phyloP scores from a whole-genome alignment of 805 yeast genomes.

The Candida morakotiae region DNA sequence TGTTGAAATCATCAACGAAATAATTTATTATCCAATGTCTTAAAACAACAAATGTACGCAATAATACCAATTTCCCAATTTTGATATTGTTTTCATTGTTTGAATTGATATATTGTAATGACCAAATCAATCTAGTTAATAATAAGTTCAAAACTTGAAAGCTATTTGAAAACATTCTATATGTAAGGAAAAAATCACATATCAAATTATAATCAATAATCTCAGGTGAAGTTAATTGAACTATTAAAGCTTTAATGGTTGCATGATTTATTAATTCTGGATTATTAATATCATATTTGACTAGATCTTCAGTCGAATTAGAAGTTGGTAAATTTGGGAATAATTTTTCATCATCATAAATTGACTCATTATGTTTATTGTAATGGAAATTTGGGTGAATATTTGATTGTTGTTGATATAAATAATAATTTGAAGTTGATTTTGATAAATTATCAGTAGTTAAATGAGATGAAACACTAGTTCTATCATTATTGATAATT shows the following conservation, averaged over 20 bases:
- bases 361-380: conserved; percentile 33
- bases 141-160: conserved; percentile 56
- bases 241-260: conserved; percentile 45
- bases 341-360: conserved; percentile 32
- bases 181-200: conserved; percentile 84
- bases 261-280: conserved; percentile 33
- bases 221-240: conserved; percentile 67
- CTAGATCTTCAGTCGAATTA: conserved; percentile 15
- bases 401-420: conserved; percentile 8
- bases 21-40: conserved; percentile 90
- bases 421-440: conserved; percentile 7
- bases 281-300: conserved; percentile 30
- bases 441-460: conserved; percentile 7
- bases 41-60: conserved; percentile 80
- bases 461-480: neutral
- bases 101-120: conserved; percentile 43
- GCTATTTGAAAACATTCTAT: conserved; percentile 64
- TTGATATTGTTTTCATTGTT: conserved; percentile 21
- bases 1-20: conserved; percentile 71
- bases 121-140: conserved; percentile 69
- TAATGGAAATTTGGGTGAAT: conserved; percentile 23
- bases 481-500: neutral
- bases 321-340: conserved; percentile 27
- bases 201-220: conserved; percentile 72
- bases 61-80: conserved; percentile 61